phyloP scores from a whole-genome alignment of 2,329 filamentous ascomycete genomes.

The Fusarium sp. region DNA sequence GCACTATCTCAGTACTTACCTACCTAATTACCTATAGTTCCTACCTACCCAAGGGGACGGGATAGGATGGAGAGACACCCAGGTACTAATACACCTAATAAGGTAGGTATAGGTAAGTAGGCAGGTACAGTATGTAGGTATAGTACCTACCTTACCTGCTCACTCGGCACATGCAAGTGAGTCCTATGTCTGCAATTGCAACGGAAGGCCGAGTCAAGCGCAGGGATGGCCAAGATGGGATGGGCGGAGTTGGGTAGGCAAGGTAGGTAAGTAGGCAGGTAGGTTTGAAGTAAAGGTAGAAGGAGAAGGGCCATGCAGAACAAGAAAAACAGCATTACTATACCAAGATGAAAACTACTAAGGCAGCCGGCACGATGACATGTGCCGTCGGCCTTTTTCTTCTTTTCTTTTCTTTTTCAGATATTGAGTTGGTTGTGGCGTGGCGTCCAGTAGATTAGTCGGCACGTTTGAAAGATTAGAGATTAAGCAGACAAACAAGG shows the following conservation, averaged over 20 bases:
- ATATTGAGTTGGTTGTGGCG: background rate
- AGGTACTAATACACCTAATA: background rate
- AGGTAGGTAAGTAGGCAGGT: background rate
- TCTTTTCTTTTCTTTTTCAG: background rate
- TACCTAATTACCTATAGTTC: background rate
- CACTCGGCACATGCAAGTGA: slow-evolving; percentile 34
- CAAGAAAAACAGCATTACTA: background rate
- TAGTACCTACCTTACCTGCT: background rate
- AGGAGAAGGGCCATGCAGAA: background rate
- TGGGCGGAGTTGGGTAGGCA: slow-evolving; percentile 22
- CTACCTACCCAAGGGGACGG: background rate
- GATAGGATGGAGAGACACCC: background rate
- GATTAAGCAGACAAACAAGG: slow-evolving; percentile 10
- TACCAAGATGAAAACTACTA: background rate
- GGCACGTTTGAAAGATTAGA: slow-evolving; percentile 10
- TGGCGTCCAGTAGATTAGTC: background rate
- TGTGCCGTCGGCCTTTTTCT: slow-evolving; percentile 2
- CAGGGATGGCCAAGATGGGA: slow-evolving; percentile 9
- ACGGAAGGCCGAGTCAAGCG: slow-evolving; percentile 25
- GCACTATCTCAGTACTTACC: background rate
- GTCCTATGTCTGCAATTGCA: slow-evolving; percentile 18
- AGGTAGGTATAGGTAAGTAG: background rate
- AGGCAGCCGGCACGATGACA: background rate
- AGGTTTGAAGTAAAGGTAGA: background rate
- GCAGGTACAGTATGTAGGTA: background rate